A percentile compares a stretch with the other conserved stretches of the same genome.
Evolutionary conservation across 2,329 filamentous ascomycete genomes (phyloP).

Genomic region (Arthrobotrys conoides): DNA sequence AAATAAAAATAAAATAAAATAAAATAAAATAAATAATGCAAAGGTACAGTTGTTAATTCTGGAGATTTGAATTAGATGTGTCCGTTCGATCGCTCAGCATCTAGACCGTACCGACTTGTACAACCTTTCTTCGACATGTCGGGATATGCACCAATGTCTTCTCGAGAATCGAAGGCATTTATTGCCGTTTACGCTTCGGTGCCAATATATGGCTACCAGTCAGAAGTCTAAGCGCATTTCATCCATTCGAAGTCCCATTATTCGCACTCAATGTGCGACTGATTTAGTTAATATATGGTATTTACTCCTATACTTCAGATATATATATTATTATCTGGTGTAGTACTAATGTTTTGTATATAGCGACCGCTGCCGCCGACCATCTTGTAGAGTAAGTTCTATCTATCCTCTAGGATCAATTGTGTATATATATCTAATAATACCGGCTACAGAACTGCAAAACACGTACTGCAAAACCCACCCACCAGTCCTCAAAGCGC

Average conservation of each 20-base stretch:
- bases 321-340: neutral
- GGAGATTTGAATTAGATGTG: slow-evolving; percentile 25
- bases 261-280: slow-evolving; percentile 41
- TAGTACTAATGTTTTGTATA: neutral
- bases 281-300: slow-evolving; percentile 56
- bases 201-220: slow-evolving; percentile 21
- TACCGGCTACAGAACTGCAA: slow-evolving; percentile 42
- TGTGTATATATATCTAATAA: neutral
- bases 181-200: slow-evolving; percentile 47
- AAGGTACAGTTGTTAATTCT: neutral
- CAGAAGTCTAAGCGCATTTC: slow-evolving; percentile 25
- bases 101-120: slow-evolving; percentile 57
- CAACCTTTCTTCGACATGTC: slow-evolving; percentile 58
- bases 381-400: slow-evolving; percentile 43
- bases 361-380: slow-evolving; percentile 54
- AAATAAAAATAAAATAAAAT: slow-evolving; percentile 10
- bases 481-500: slow-evolving; percentile 50
- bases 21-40: neutral
- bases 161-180: slow-evolving; percentile 56
- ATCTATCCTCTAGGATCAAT: neutral
- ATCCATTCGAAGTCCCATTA: slow-evolving; percentile 36
- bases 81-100: slow-evolving; percentile 52
- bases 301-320: neutral
- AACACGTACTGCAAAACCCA: slow-evolving; percentile 37
- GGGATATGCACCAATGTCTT: slow-evolving; percentile 54